Percentiles rank a stretch among this genome's conserved stretches.
These are phyloP conservation scores for Orychophragmus violaceus DNA, from an alignment of 345 rosid species.

Conservation along the genomic window DNA sequence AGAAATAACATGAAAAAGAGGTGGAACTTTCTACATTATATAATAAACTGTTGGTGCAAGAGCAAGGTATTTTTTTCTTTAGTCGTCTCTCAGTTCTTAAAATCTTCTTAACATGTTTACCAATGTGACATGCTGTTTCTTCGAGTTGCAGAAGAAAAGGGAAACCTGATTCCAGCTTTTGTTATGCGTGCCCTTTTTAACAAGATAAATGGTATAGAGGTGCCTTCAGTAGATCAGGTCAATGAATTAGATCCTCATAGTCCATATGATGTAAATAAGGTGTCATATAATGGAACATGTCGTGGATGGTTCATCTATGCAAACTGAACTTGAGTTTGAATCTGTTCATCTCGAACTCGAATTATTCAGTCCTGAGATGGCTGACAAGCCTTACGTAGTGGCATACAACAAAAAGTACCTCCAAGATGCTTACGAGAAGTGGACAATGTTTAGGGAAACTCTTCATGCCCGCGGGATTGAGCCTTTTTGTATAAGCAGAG, in stretches of 20 bases:
- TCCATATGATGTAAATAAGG: constrained; percentile 46
- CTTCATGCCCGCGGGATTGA: constrained; percentile 61
- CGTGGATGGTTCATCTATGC: constrained; percentile 76
- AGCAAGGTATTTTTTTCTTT: constrained; percentile 42
- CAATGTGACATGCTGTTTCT: not conserved
- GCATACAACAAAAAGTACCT: constrained; percentile 93
- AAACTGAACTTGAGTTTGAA: constrained; percentile 86
- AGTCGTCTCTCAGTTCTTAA: not conserved
- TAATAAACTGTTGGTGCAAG: constrained; percentile 33
- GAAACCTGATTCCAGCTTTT: constrained; percentile 39
- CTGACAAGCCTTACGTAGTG: constrained; percentile 75
- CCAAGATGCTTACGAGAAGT: constrained; percentile 70
- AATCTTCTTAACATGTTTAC: constrained; percentile 1
- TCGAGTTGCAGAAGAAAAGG: constrained; percentile 45
- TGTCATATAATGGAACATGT: constrained; percentile 60
- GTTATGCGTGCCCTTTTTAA: constrained; percentile 46
- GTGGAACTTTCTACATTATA: constrained; percentile 41
- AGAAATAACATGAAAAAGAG: constrained; percentile 56
- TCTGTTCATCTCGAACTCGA: constrained; percentile 93
- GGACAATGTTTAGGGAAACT: constrained; percentile 59
- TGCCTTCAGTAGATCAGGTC: constrained; percentile 39
- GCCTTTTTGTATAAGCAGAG: constrained; percentile 82
- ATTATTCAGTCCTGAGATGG: constrained; percentile 75
- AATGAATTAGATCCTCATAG: constrained; percentile 29
- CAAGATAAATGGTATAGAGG: constrained; percentile 43